Base-by-base conservation (phyloP, 176 grass and related monocot genomes). In the Oryza brachyantha region DNA sequence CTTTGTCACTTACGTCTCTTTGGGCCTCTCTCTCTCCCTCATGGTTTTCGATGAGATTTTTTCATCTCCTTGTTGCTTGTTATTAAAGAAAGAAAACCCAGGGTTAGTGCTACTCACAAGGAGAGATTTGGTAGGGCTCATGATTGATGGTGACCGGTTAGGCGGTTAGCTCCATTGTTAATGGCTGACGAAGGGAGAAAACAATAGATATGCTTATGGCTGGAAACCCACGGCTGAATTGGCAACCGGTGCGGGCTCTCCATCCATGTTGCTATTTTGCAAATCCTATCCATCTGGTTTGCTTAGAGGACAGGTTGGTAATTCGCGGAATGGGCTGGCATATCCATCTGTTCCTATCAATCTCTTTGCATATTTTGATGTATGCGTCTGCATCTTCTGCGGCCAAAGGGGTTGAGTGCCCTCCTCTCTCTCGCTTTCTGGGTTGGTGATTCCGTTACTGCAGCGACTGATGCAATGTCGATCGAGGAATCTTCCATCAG, bases 231-330 rank as follows among this genome's bases (percentile, higher is more conserved):
- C 21, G 36, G 21, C 58, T 41, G 67, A 73, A 38, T 61, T 42
- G 73, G 60, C 73, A 19, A 35, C 45, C 28, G 3, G 35, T 36
- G 38, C 8, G 54, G 59, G 26, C 34, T 67, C 57, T 67, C 57
- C 75, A 40, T 67, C 59, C 75, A 40, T 79, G 43, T 31, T 70
- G 69, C n/a, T 26, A 65, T 65, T 79, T 78, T 81, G 69, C 79
- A 46, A 84, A 57, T 75, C 31, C 61, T 64, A 79, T 90, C 87
- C 84, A 79, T 85, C 84, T 83, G 70, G 83, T 73, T 82, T 74
- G 48, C 41, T 84, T 67, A 29, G 3, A 69, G 76, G 73, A 82
- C 87, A 91, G 68, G 37, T 54, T 68, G 81, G 73, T 89, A 68
- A 85, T 79, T 81, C 41, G 74, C 40, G 16, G n/a, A 24, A 72